Evolutionary conservation across 2,329 filamentous ascomycete genomes (phyloP).

Genomic region (Aureobasidium uvarum): DNA sequence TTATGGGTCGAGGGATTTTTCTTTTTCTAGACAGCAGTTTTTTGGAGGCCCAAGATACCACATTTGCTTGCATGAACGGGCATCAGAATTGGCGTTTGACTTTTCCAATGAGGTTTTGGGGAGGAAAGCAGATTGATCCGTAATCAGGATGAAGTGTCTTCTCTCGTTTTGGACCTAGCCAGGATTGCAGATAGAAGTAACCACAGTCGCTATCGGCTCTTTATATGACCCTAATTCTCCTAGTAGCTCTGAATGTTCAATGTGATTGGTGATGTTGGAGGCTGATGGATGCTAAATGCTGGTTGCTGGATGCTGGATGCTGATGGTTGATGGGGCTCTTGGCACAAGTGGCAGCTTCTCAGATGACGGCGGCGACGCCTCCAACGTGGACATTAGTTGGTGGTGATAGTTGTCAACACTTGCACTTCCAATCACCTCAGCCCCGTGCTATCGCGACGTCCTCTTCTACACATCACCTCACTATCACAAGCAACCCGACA

Average conservation of each 20-base stretch:
- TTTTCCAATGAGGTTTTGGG: neutral
- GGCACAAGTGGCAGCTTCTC: neutral
- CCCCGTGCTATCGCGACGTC: conserved; percentile 4
- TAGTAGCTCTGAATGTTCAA: neutral
- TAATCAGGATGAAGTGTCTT: neutral
- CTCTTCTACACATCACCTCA: neutral
- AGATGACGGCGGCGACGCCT: conserved; percentile 27
- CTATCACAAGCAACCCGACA: conserved; percentile 25
- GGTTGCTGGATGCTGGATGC: neutral
- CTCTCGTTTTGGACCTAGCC: neutral
- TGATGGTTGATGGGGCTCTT: neutral
- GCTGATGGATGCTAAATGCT: neutral
- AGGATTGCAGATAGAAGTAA: conserved; percentile 19
- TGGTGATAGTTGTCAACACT: conserved; percentile 20
- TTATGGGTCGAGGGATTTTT: neutral
- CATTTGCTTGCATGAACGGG: conserved; percentile 19
- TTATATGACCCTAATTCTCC: neutral
- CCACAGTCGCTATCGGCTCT: neutral
- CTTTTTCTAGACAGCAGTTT: conserved; percentile 1
- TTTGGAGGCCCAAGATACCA: conserved; percentile 16
- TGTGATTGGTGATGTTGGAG: neutral
- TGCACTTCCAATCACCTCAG: neutral
- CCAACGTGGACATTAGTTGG: conserved; percentile 19
- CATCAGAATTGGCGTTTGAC: conserved; percentile 18
- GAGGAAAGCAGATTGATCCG: neutral